Evolutionary conservation across 306 rosid species (phyloP), one percentile per base, ranked within the genome.

Genomic region (Gleditsia sinensis): DNA sequence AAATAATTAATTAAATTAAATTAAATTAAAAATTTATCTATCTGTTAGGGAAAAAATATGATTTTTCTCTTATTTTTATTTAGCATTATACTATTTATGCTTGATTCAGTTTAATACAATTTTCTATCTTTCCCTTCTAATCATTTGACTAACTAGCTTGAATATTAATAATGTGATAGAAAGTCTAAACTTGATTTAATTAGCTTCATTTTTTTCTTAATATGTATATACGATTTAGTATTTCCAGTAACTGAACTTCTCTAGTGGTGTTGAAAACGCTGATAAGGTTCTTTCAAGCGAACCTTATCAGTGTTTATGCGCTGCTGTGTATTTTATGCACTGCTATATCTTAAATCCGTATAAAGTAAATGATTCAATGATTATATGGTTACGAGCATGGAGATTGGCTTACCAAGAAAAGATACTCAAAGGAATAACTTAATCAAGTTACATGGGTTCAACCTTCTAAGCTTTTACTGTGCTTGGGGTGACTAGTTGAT

Each of bases 241-340:
- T 20, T 70, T 53, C 53, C 17, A 54, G 66, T 55, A 13, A 39
- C 28, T 55, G 43, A n/a, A 57, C 23, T 27, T 58, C 13, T 56
- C 14, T 48, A 13, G 36, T 72, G 69, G 36, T 59, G 49, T 59
- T 72, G 25, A 59, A 42, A 40, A 72, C 11, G 30, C 21, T 48
- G 1, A n/a, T n/a, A 16, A 19, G 23, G 10, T 21, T 72, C 32
- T 72, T 57, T 42, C 53, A 55, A 55, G 66, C 17, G 16, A 73
- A 21, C 13, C 56, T n/a, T n/a, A n/a, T n/a, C n/a, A n/a, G n/a
- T n/a, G n/a, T n/a, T n/a, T n/a, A n/a, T n/a, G n/a, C n/a, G n/a
- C n/a, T n/a, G n/a, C n/a, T n/a, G n/a, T n/a, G n/a, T 20, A 24
- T 54, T 30, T 55, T 56, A 10, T 5, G 54, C 7, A 20, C 30